phyloP scores from a whole-genome alignment of 306 rosid genomes.

The Styphnolobium japonicum region DNA sequence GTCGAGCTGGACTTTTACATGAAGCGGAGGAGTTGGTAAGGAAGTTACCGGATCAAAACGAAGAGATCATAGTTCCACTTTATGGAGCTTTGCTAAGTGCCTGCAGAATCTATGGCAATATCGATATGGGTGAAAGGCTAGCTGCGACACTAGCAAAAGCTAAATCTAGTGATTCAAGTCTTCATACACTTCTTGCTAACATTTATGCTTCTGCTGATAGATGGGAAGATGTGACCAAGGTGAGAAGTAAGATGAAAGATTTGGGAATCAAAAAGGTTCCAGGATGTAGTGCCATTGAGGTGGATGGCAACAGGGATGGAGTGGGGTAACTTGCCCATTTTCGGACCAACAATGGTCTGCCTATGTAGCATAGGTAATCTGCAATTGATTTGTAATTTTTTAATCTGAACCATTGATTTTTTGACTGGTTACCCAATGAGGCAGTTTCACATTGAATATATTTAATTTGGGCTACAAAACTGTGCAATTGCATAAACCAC shows the following conservation, averaged over 20 bases:
- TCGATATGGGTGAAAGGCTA: conserved; percentile 67
- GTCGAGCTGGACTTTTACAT: conserved; percentile 62
- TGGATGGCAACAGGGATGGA: conserved; percentile 32
- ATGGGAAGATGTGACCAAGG: conserved; percentile 74
- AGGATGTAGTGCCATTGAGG: conserved; percentile 65
- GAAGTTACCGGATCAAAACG: conserved; percentile 41
- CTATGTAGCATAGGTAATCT: background rate
- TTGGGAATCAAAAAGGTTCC: conserved; percentile 54
- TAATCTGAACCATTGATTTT: background rate
- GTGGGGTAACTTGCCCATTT: background rate
- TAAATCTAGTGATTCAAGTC: conserved; percentile 54
- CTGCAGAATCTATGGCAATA: conserved; percentile 64
- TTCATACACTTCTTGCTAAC: conserved; percentile 64
- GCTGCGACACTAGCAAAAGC: conserved; percentile 45
- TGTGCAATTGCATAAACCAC: background rate
- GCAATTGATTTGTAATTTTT: background rate
- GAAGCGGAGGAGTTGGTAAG: conserved; percentile 68
- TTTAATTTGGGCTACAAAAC: background rate
- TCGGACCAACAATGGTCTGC: background rate
- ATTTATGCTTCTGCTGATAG: conserved; percentile 67
- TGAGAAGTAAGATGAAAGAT: conserved; percentile 66
- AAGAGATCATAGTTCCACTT: conserved; percentile 46
- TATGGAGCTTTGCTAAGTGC: conserved; percentile 74
- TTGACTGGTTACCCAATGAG: background rate
- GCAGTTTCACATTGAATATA: background rate